Conservation (phyloP, 805 yeast species). For the Saccharomycodes ludwigii region DNA sequence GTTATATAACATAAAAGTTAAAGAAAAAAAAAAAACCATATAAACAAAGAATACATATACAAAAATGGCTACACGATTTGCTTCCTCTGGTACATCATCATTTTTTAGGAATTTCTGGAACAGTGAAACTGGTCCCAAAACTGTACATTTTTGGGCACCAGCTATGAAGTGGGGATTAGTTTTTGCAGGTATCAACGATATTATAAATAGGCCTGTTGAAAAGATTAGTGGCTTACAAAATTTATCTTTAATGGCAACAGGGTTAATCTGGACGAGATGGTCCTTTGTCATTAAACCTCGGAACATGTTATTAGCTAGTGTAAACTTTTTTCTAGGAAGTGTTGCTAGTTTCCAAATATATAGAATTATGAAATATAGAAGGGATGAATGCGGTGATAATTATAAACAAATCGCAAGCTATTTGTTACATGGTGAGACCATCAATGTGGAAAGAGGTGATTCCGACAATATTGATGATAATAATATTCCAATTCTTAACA, state of each 20-base stretch:
- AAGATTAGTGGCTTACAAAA: slow-evolving; percentile 65
- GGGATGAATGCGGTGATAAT: slow-evolving; percentile 44
- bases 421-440: slow-evolving; percentile 38
- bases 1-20: not conserved
- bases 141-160: slow-evolving; percentile 95
- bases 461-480: no score
- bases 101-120: slow-evolving; percentile 61
- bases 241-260: slow-evolving; percentile 74
- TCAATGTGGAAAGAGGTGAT: no score
- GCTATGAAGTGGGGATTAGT: slow-evolving; percentile 78
- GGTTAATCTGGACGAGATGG: slow-evolving; percentile 97
- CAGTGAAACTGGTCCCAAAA: slow-evolving; percentile 89
- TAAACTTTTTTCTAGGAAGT: slow-evolving; percentile 81
- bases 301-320: slow-evolving; percentile 79
- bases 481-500: no score
- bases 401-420: slow-evolving; percentile 44
- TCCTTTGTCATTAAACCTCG: slow-evolving; percentile 85
- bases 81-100: slow-evolving; percentile 15
- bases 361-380: slow-evolving; percentile 62
- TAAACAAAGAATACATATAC: not conserved
- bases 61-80: slow-evolving; percentile 20
- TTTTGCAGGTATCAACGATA: slow-evolving; percentile 80
- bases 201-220: slow-evolving; percentile 85
- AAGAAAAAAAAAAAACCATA: no score
- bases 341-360: slow-evolving; percentile 79